These are phyloP conservation scores for Botrytis paeoniae DNA, from an alignment of 2,329 filamentous ascomycete genomes.

Conservation along the genomic window DNA sequence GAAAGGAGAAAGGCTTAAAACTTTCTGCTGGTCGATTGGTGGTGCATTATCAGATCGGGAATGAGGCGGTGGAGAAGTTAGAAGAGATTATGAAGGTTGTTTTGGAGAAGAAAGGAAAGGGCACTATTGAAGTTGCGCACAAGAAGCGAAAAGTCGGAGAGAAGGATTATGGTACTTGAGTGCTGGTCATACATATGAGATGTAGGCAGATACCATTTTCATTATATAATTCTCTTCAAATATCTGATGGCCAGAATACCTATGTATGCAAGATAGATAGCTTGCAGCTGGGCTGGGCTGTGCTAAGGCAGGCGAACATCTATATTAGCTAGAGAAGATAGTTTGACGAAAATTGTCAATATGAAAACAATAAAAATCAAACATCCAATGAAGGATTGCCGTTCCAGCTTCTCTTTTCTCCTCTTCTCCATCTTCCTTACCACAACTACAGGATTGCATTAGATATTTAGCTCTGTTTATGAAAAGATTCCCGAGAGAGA, in stretches of 20 bases:
- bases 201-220: neutral
- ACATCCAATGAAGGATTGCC: neutral
- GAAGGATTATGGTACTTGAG: conserved; percentile 35
- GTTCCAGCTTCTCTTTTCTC: neutral
- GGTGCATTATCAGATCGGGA: conserved; percentile 66
- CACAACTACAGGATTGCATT: no score
- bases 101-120: conserved; percentile 24
- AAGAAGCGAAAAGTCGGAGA: conserved; percentile 30
- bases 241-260: neutral
- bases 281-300: no score
- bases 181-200: neutral
- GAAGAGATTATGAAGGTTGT: conserved; percentile 46
- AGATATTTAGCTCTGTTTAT: neutral
- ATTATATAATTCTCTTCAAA: neutral
- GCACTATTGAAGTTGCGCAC: conserved; percentile 13
- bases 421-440: neutral
- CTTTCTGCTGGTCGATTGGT: conserved; percentile 59
- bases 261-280: neutral
- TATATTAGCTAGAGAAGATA: neutral
- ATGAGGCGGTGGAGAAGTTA: conserved; percentile 53
- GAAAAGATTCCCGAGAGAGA: neutral
- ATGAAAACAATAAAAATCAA: neutral
- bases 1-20: conserved; percentile 55
- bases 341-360: neutral
- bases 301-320: neutral